Conservation (phyloP, 1,139 yeast species). For the Geotrichum klebahnii region DNA sequence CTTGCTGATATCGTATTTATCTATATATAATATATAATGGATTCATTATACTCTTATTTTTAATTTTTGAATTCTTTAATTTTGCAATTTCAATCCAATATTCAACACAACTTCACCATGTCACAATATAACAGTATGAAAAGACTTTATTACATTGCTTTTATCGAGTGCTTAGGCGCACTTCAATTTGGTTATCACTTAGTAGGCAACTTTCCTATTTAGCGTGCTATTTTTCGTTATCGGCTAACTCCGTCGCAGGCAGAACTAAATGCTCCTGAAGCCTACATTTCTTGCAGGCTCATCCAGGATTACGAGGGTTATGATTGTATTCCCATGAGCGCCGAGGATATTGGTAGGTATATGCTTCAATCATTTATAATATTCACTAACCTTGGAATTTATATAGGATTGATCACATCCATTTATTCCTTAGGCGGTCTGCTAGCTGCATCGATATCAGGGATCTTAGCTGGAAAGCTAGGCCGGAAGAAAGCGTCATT, state of each 20-base stretch:
- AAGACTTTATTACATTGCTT: conserved; percentile 16
- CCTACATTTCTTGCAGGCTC: conserved; percentile 52
- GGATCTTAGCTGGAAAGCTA: conserved; percentile 56
- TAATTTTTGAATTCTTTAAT: too few relatives aligned
- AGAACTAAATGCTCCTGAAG: conserved; percentile 80
- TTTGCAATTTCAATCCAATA: neutral
- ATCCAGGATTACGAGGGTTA: conserved; percentile 28
- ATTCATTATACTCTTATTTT: too few relatives aligned
- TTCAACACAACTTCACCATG: neutral
- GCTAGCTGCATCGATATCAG: conserved; percentile 69
- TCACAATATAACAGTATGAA: conserved; percentile 5
- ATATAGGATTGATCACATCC: conserved; percentile 53
- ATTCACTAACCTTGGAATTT: neutral
- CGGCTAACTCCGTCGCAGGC: conserved; percentile 39
- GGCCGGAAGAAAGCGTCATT: conserved; percentile 64
- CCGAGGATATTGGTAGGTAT: conserved; percentile 61
- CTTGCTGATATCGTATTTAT: too few relatives aligned
- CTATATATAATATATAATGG: too few relatives aligned
- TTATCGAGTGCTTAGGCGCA: conserved; percentile 58
- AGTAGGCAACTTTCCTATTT: conserved; percentile 38
- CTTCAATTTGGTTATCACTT: conserved; percentile 86
- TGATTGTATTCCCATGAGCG: conserved; percentile 59
- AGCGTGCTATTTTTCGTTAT: neutral
- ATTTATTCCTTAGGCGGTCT: conserved; percentile 85
- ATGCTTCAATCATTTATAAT: neutral